Evolutionary conservation across 2,329 filamentous ascomycete species (phyloP).

Genomic region (Arthroderma sp.): DNA sequence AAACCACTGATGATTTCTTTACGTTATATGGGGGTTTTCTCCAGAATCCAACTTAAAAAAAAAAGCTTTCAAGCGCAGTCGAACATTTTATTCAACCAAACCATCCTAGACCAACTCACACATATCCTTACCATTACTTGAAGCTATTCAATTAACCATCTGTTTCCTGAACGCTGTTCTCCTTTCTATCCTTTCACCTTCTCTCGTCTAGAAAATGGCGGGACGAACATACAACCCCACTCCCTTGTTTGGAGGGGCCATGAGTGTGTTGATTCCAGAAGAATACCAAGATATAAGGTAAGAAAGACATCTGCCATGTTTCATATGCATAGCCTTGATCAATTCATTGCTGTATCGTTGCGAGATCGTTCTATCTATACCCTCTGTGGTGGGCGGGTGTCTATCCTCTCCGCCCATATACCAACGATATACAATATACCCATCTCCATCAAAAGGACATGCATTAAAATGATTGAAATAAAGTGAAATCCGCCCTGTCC

Average conservation of each 20-base stretch:
- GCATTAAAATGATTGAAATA: neutral
- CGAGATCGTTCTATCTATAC: neutral
- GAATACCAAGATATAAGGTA: slow-evolving; percentile 16
- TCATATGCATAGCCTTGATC: neutral
- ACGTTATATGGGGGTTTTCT: too few species aligned
- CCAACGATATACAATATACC: neutral
- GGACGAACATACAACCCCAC: slow-evolving; percentile 2
- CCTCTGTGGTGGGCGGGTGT: neutral
- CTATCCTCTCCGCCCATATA: neutral
- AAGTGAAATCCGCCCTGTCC: slow-evolving; percentile 14
- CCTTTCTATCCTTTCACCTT: too few species aligned
- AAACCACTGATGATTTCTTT: too few species aligned
- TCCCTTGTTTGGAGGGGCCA: slow-evolving; percentile 16
- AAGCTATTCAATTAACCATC: too few species aligned
- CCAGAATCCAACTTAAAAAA: too few species aligned
- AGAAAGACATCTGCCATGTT: neutral
- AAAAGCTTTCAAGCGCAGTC: too few species aligned
- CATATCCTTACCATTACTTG: too few species aligned
- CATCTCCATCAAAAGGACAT: neutral
- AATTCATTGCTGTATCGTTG: neutral
- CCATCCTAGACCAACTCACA: too few species aligned
- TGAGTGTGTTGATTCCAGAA: slow-evolving; percentile 13
- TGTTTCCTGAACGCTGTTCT: too few species aligned
- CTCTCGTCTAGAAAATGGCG: neutral
- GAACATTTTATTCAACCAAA: too few species aligned